Conservation (phyloP, 1,284 basidiomycete species). For the Calocybe gambosa region DNA sequence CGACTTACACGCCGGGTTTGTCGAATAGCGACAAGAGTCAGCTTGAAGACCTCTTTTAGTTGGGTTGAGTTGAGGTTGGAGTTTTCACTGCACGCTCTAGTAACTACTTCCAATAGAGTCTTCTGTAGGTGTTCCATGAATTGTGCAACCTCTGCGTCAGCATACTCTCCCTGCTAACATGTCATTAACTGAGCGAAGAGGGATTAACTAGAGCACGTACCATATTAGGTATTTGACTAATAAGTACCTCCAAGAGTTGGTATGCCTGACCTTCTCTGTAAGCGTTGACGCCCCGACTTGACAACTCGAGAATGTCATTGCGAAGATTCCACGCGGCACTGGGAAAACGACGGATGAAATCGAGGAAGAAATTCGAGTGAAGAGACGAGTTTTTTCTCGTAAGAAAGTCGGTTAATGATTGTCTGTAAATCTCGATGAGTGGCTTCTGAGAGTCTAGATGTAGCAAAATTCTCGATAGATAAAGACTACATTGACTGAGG, state of each 20-base stretch:
- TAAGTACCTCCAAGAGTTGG: slow-evolving; percentile 63
- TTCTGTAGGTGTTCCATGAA: slow-evolving; percentile 52
- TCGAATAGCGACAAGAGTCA: slow-evolving; percentile 61
- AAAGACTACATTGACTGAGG: slow-evolving; percentile 68
- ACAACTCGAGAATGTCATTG: slow-evolving; percentile 48
- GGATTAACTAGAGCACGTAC: slow-evolving; percentile 30
- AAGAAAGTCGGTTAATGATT: slow-evolving; percentile 74
- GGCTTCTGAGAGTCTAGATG: slow-evolving; percentile 36
- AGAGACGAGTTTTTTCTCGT: slow-evolving; percentile 77
- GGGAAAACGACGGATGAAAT: slow-evolving; percentile 71
- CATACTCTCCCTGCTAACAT: slow-evolving; percentile 18
- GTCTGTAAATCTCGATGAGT: slow-evolving; percentile 54
- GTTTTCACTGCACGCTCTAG: slow-evolving; percentile 45
- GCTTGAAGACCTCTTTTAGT: slow-evolving; percentile 77
- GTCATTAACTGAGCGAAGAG: background rate
- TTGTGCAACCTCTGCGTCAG: slow-evolving; percentile 33
- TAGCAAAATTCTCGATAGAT: slow-evolving; percentile 59
- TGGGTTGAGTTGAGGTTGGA: slow-evolving; percentile 56
- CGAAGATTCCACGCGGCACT: slow-evolving; percentile 64
- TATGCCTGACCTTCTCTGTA: slow-evolving; percentile 76
- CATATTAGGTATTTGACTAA: slow-evolving; percentile 52
- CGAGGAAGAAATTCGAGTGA: slow-evolving; percentile 72
- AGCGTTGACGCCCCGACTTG: slow-evolving; percentile 58
- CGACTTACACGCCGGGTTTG: slow-evolving; percentile 46
- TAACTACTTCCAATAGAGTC: slow-evolving; percentile 46